Conservation (phyloP, 2,329 filamentous ascomycete genomes). For the Trichophyton benhamiae region DNA sequence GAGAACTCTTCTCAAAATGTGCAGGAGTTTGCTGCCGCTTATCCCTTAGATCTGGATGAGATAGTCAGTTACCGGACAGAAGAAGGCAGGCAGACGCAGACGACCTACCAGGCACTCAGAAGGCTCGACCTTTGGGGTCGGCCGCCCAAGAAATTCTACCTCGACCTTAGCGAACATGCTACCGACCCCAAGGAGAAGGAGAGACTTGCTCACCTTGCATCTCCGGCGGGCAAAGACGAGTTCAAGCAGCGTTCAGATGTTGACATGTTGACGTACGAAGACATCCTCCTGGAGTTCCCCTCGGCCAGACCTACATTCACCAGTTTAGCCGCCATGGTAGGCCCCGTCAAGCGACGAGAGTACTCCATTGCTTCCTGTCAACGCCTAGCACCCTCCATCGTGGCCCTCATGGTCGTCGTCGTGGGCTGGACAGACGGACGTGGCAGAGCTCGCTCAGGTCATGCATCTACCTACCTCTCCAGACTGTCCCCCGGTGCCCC, state of each 20-base stretch:
- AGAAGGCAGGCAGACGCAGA: slow-evolving; percentile 48
- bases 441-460: slow-evolving; percentile 80
- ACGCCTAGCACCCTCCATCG: slow-evolving; percentile 78
- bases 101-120: slow-evolving; percentile 77
- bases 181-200: slow-evolving; percentile 70
- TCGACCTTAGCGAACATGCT: slow-evolving; percentile 75
- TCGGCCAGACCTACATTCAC: slow-evolving; percentile 82
- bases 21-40: slow-evolving; percentile 74
- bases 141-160: slow-evolving; percentile 96
- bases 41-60: slow-evolving; percentile 69
- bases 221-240: slow-evolving; percentile 68
- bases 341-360: slow-evolving; percentile 87
- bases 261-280: slow-evolving; percentile 81
- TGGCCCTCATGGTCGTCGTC: slow-evolving; percentile 91
- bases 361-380: slow-evolving; percentile 99
- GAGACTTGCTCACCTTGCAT: slow-evolving; percentile 62
- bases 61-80: slow-evolving; percentile 65
- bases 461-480: slow-evolving; percentile 84
- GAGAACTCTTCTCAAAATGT: slow-evolving; percentile 78
- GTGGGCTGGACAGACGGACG: slow-evolving; percentile 87
- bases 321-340: slow-evolving; percentile 76
- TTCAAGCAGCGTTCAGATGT: slow-evolving; percentile 88
- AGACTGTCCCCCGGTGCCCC: slow-evolving; percentile 59
- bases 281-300: slow-evolving; percentile 76
- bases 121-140: slow-evolving; percentile 97